Percentiles rank a stretch among this genome's conserved stretches.
Evolutionary conservation across 768 basidiomycete genomes (phyloP).

Genomic region (Hygrophoropsis aurantiaca): DNA sequence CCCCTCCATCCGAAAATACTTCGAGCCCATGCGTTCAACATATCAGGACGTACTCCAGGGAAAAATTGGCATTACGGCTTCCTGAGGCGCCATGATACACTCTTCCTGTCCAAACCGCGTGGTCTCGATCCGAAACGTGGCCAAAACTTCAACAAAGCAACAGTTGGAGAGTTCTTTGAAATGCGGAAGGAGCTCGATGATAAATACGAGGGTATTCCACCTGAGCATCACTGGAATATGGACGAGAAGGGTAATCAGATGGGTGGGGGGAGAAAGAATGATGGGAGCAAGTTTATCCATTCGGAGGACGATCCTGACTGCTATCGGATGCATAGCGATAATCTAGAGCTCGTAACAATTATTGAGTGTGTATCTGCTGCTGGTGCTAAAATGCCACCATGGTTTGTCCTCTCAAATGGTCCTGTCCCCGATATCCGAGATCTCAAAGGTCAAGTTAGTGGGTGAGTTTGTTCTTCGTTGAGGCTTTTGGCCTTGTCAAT

Average conservation of each 20-base stretch:
- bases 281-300: conserved; percentile 4
- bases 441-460: too few relatives aligned
- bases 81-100: neutral
- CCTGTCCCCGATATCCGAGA: neutral
- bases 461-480: too few relatives aligned
- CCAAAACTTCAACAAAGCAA: conserved; percentile 6
- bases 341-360: conserved; percentile 44
- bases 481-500: too few relatives aligned
- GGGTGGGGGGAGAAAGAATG: too few relatives aligned
- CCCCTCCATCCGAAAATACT: conserved; percentile 2
- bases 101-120: neutral
- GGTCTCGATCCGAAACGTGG: conserved; percentile 6
- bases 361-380: conserved; percentile 44
- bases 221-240: conserved; percentile 10
- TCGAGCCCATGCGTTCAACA: neutral
- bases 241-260: conserved; percentile 12
- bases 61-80: neutral
- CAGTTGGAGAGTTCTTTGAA: conserved; percentile 1
- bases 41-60: neutral
- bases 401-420: conserved; percentile 38
- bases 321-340: conserved; percentile 28
- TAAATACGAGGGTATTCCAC: conserved; percentile 5
- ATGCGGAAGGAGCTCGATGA: neutral
- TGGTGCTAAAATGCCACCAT: conserved; percentile 33
- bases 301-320: conserved; percentile 12